Conservation (phyloP, 768 basidiomycete species). For the Infundibulicybe gibba region DNA sequence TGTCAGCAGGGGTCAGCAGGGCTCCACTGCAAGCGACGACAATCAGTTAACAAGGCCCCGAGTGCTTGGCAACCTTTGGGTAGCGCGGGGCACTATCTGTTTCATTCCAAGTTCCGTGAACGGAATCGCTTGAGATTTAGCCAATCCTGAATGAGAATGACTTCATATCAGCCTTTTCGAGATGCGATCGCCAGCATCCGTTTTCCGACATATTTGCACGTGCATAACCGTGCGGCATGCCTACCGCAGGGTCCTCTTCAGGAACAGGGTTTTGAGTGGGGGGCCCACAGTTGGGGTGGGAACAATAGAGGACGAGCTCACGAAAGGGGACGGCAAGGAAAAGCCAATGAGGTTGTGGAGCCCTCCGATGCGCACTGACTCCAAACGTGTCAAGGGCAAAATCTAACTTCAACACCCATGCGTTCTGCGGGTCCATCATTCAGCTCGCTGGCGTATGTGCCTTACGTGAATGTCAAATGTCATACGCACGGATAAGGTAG, state of each 20-base stretch:
- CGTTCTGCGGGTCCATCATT: too few species aligned
- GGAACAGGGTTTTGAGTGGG: background rate
- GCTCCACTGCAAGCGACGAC: background rate
- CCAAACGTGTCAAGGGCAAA: too few species aligned
- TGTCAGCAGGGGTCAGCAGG: constrained; percentile 1
- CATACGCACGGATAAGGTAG: too few species aligned
- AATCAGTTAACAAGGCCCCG: background rate
- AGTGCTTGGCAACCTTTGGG: constrained; percentile 15
- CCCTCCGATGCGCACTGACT: too few species aligned
- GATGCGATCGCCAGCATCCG: constrained; percentile 1
- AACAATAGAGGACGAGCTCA: too few species aligned
- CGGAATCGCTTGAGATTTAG: constrained; percentile 19
- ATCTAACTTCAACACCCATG: too few species aligned
- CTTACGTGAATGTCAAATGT: too few species aligned
- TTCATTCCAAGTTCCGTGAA: constrained; percentile 21
- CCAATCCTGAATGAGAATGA: constrained; percentile 19
- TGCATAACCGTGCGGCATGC: constrained; percentile 20
- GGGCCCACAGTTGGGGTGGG: too few species aligned
- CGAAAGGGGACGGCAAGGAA: too few species aligned
- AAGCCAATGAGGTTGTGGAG: too few species aligned
- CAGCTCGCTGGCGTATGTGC: too few species aligned
- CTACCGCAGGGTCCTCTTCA: constrained; percentile 14
- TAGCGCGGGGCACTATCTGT: constrained; percentile 24
- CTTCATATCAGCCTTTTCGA: constrained; percentile 10
- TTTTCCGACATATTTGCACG: constrained; percentile 1